Base-by-base conservation (phyloP, 345 rosid genomes). In the Syzygium oleosum region DNA sequence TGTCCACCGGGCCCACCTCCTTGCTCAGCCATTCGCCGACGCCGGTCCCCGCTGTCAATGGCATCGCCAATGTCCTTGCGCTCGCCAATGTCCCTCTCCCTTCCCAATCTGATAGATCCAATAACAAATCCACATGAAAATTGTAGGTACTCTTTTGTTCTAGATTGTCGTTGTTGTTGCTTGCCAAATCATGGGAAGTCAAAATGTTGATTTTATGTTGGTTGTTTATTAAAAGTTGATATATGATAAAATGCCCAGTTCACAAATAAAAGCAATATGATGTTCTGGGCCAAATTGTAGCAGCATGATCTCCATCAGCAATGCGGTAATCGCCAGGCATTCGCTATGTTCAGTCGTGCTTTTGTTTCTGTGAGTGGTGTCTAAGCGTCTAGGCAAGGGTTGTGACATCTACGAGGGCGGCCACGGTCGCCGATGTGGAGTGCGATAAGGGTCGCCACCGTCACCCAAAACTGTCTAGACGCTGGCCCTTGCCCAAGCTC, bases 11-110 rank as follows among this genome's bases (percentile, higher is more conserved):
- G 78, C 41, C 41, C 78, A 65, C 78, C 78, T 65, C 43, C 21
- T 65, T 65, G 41, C 78, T 65, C 22, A 14, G 78, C 11, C 78
- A 65, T 65, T 34, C 43, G 31, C 78, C 12, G 12, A 31, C 21
- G 22, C 6, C 31, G 1, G 68, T 1, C 68, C 68, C 27, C 0
- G 2, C 68, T 7, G 16, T 27, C 68, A 0, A 61, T 17, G 0
- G 68, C 0, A 1, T 31, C 43, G 4, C 43, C 79, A 4, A 31
- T 65, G 8, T 65, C 78, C 78, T 65, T 19, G 22, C 41, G 0
- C 78, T 14, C 10, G 78, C 41, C 78, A 15, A 15, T 65, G 78
- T 29, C 21, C 78, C 38, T 65, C 21, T 29, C 38, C 78, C 41
- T 65, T 65, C 78, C 78, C 41, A 65, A 31, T 4, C 78, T 15